Evolutionary conservation across 2,329 filamentous ascomycete species (phyloP), one percentile per base, ranked within the genome.

Genomic region (Thelonectria olida): DNA sequence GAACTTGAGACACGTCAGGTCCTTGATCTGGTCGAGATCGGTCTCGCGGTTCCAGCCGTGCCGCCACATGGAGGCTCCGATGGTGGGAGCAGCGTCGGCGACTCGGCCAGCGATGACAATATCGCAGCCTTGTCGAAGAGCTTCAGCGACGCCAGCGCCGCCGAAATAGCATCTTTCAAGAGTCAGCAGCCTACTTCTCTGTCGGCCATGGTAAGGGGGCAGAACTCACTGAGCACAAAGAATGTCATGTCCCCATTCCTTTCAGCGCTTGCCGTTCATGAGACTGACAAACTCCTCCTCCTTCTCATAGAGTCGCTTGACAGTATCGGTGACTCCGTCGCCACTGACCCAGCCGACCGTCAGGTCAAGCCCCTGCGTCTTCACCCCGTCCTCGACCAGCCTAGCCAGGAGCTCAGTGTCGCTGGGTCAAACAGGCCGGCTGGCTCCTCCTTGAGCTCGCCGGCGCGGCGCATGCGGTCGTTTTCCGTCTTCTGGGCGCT

Each of bases 61-160:
- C 83, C 84, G 87, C 72, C 77, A 86, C 73, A 79, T 80, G 0
- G 84, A 83, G 0, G 82, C 82, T 0, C 80, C 84, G 49, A 86
- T 84, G 0, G 85, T 83, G 0, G 81, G 81, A 2, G 76, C 79
- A 1, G 82, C 81, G 59, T 82, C 81, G 1, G 79, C 76, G 2
- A 81, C 80, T 12, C 81, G 76, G 2, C 80, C 81, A 57, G 79
- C 82, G 17, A 83, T 75, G 51, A 83, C 72, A 25, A 83, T 79
- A 52, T 82, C 78, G 10, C 79, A 80, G 0, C 79, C 80, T 7
- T 64, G 66, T 9, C 73, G 70, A 5, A 82, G 72, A 2, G 74
- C 81, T 41, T 71, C 72, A 13, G 76, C 72, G 41, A 84, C 83
- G 17, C 76, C 80, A 25, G 79, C 70, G 10, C 79, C 80, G 2